Base-by-base conservation (phyloP, 352 stramenopile genomes). In the Phytophthora melonis region DNA sequence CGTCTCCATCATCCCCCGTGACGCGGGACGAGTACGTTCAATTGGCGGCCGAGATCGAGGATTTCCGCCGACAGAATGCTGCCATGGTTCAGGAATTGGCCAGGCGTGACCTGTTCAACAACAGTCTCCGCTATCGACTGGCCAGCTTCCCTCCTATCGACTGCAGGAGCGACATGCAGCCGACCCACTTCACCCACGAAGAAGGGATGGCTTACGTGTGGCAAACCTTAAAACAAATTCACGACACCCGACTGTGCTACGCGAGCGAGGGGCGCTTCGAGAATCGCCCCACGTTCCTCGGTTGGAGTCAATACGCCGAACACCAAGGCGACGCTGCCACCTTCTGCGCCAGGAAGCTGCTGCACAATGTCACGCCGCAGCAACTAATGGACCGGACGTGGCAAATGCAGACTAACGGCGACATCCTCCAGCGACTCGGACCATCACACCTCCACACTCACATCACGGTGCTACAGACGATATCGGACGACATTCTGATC, bases 101-200 rank as follows among this genome's bases (percentile, higher is more conserved):
- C 10, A 66, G 73, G 63, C 66, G 72, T 16, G 81, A 87, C 52
- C 70, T 87, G 6, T 86, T 86, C 39, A 75, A 77, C 60, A 86
- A 82, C 58, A 75, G 79, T 54, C 68, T 81, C 39, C 77, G 80
- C 55, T 81, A 87, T 39, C 68, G 82, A 7, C 56, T 89, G 45
- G 47, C 73, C 1, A 73, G 73, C 3, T 75, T 82, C 18, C 30
- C 41, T n/a, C 52, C 58, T 0, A 14, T 53, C 7, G 55, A 39
- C 27, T 47, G 55, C 61, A 57, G 30, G 19, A 36, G 30, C 30
- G 36, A 25, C 49, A 39, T 66, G 19, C 54, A 68, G n/a, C 63
- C 77, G 16, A 58, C 55, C 6, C 62, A 69, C 13, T 58, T 80
- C 39, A 72, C 72, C 18, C 61, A 30, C 3, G 70, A 79, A 27